Evolutionary conservation across 257 asterid species (phyloP).

Genomic region (Penstemon newberryi): DNA sequence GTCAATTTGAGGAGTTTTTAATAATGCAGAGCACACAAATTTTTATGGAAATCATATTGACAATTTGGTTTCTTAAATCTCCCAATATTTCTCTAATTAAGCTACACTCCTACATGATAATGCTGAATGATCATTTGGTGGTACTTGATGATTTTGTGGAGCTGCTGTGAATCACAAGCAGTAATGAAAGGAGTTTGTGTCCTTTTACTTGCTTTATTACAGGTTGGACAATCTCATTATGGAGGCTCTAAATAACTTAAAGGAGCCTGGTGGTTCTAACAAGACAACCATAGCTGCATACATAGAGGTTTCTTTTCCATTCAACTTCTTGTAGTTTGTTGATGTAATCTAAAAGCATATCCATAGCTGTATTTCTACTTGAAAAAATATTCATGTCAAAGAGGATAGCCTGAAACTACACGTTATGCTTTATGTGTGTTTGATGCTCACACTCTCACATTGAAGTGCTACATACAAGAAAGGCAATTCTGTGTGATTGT

Average conservation of each 20-base stretch:
- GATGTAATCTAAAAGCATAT: conserved; percentile 19
- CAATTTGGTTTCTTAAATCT: not conserved
- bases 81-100: too few relatives aligned
- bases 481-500: conserved; percentile 10
- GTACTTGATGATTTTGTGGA: conserved; percentile 29
- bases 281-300: conserved; percentile 82
- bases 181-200: conserved; percentile 17
- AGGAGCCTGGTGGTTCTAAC: conserved; percentile 85
- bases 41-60: not conserved
- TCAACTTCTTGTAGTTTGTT: not conserved
- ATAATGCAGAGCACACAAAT: not conserved
- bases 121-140: not conserved
- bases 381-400: not conserved
- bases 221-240: conserved; percentile 92
- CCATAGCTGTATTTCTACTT: conserved; percentile 17
- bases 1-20: not conserved
- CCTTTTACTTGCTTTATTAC: conserved; percentile 31
- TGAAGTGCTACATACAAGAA: conserved; percentile 11
- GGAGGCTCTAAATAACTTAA: conserved; percentile 84
- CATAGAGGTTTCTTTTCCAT: conserved; percentile 64
- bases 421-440: conserved; percentile 15
- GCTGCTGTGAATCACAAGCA: conserved; percentile 19
- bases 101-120: not conserved
- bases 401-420: conserved; percentile 2
- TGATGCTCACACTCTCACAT: not conserved